Conservation (phyloP, 176 grass and related monocot species). For the Bolboschoenus planiculmis region DNA sequence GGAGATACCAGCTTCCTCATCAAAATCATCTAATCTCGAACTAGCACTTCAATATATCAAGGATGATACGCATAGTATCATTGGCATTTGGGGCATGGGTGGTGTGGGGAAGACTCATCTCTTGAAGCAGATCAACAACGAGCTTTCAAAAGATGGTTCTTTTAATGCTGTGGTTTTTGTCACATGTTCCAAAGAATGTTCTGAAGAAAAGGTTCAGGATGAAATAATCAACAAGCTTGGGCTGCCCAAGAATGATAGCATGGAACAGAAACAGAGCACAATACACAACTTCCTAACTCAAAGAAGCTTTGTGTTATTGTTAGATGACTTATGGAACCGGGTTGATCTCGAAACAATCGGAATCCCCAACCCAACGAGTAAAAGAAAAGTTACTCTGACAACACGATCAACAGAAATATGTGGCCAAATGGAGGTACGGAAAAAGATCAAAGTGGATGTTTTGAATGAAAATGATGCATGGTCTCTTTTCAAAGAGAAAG, state of each 20-base stretch:
- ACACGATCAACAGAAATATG: background rate
- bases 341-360: background rate
- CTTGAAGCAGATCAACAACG: too few species aligned
- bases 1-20: background rate
- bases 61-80: too few species aligned
- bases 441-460: background rate
- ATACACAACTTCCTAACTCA: background rate
- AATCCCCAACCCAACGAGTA: background rate
- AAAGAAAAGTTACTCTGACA: background rate
- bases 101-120: too few species aligned
- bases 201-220: too few species aligned
- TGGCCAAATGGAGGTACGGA: background rate
- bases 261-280: background rate
- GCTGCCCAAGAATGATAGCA: background rate
- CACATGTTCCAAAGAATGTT: too few species aligned
- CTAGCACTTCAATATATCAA: too few species aligned
- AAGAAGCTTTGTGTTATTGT: background rate
- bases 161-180: too few species aligned
- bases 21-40: too few species aligned
- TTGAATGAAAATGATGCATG: background rate
- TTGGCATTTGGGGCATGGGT: too few species aligned
- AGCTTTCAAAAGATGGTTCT: too few species aligned
- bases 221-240: background rate
- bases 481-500: conserved; percentile 31
- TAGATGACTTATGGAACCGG: background rate